Evolutionary conservation across 805 yeast genomes (phyloP), one percentile per base, ranked within the genome.

Genomic region (Tetrapisispora namnaoensis): DNA sequence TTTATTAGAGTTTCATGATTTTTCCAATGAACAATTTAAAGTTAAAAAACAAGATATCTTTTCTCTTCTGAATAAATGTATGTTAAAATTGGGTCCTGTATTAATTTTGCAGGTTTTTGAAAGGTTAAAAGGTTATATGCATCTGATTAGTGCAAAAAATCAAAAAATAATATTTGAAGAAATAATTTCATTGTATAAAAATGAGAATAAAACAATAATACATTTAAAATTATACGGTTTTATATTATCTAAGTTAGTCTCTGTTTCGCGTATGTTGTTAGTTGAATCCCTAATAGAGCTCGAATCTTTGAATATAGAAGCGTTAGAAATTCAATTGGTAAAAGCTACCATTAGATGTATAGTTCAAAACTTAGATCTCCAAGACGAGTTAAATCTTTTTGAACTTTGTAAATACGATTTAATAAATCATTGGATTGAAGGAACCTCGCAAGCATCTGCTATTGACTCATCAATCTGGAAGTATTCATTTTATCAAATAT

Each of bases 21-120:
- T 59, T 5, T 55, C 63, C 1, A 49, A 49, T 9, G 50, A 53
- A 7, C 17, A 48, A 6, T 42, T 55, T 13, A 50, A 56, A 28
- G 65, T 64, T 8, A 59, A 63, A 4, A 65, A 63, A 39, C 66
- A 64, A 45, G 47, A 52, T 17, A 41, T 61, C 1, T 65, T 62
- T 47, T 51, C 60, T 1, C 35, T 54, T 2, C 51, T 62, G 20
- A 47, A 53, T 9, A 42, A 42, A 7, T 59, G 65, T 39, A 18
- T 61, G 17, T 37, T 40, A 21, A 50, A 46, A 13, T 40, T 63
- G 27, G 58, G 57, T 11, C 37, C 32, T 4, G 24, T 51, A 4
- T 46, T 44, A 6, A 42, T 52, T 1, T 35, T 55, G 7, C 34
- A 37, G 1, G 42, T 53, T 4, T 22, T 60, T 4, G 39, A 46